Base-by-base conservation (phyloP, 2,329 filamentous ascomycete species). In the Cladophialophora chaetospira region DNA sequence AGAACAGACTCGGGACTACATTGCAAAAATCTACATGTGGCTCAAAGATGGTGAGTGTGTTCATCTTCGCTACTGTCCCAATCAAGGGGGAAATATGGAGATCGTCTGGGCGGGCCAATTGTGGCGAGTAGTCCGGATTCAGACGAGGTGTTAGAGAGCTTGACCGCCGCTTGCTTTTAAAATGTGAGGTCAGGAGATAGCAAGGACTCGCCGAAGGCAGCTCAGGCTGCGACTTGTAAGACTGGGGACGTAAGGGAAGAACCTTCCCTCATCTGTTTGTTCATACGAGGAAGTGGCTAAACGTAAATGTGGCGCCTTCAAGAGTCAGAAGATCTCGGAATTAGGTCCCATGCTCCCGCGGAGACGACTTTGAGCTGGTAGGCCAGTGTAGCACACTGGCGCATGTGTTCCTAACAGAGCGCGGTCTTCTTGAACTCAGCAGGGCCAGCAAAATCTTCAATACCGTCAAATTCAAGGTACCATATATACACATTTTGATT, bases 61-160 rank as follows among this genome's bases (percentile, higher is more conserved):
- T 40, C 15, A 19, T 40, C 9, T 40, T 40, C 17, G 36, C 36
- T 1, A 40, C 17, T 4, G 36, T 40, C 15, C 36, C 36, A 11
- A 40, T 40, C 5, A 10, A 15, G 5, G 53, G 53, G 8, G 33
- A 55, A 17, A 49, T 11, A 8, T 55, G 29, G 29, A 40, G 17
- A 50, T 49, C 15, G 38, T 25, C n/a, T 55, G 53, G 53, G 53
- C 5, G 25, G 44, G 31, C 33, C 53, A 5, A 50, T 55, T 21
- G 25, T 49, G 21, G 44, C 43, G 31, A 50, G 44, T 28, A 36
- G 53, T 15, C n/a, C 51, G 45, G 43, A 35, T 29, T 13, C 17
- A 15, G 53, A 42, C 3, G 44, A 49, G 31, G 33, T 45, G 15
- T 23, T 55, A 11, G 53, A 31, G 11, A 33, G 17, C n/a, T 26